Conservation (phyloP, 75 land plant species). For the Larix kaempferi region DNA sequence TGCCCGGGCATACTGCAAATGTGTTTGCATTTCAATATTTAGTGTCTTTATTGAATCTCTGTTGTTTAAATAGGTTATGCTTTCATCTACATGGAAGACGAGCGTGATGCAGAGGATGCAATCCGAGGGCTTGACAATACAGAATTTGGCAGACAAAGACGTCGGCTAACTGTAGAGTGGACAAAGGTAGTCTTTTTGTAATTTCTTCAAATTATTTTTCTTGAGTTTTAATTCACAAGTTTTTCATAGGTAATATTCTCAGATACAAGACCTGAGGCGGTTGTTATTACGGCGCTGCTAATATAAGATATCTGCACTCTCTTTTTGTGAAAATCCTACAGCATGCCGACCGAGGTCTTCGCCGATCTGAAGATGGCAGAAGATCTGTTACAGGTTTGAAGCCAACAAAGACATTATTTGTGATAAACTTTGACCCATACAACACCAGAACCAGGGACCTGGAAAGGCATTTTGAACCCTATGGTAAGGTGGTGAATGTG, state of each 20-base stretch:
- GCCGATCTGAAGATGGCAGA: slow-evolving; percentile 60
- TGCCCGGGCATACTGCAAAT: slow-evolving; percentile 16
- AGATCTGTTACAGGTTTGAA: slow-evolving; percentile 49
- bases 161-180: slow-evolving; percentile 90
- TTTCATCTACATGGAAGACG: slow-evolving; percentile 39
- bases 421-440: slow-evolving; percentile 88
- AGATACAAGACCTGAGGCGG: no score
- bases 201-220: no score
- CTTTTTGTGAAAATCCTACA: slow-evolving; percentile 1
- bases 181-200: slow-evolving; percentile 54
- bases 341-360: slow-evolving; percentile 75
- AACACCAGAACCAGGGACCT: slow-evolving; percentile 71
- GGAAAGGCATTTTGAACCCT: slow-evolving; percentile 88
- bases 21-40: background rate
- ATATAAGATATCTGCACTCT: no score
- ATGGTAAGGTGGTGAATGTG: slow-evolving; percentile 75
- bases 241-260: no score
- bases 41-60: background rate
- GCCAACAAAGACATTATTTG: slow-evolving; percentile 94
- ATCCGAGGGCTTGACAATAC: slow-evolving; percentile 69
- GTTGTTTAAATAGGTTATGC: background rate
- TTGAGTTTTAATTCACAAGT: no score
- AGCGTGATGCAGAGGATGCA: slow-evolving; percentile 93
- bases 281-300: no score
- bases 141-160: slow-evolving; percentile 79